Base-by-base conservation (phyloP, 805 yeast genomes). In the Ogataea parapolymorpha region DNA sequence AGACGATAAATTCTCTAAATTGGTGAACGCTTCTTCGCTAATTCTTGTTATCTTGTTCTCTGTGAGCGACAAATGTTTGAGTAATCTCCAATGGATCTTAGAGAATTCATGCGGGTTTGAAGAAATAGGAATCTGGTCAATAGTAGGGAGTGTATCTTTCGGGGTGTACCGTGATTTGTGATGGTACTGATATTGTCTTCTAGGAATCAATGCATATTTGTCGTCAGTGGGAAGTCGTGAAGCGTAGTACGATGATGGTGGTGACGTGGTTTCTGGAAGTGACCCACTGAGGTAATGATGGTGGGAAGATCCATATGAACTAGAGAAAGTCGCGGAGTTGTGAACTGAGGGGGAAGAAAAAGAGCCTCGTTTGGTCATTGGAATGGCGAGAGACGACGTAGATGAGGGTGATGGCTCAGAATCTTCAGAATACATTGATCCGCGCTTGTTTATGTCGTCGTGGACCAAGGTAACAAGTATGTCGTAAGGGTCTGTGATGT, bases 401-500 rank as follows among this genome's bases (percentile, higher is more conserved):
- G 46, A 37, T 6, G 52, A n/a, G 13, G 49, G 45, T 9, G 49
- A 44, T 8, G 44, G 39, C 7, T 45, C 56, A 2, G 50, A 33
- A 12, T 52, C 58, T 6, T 53, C 60, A 3, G 51, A 46, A 18
- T 51, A 51, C 10, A 35, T 42, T 3, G 56, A 48, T 4, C 61
- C 61, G 26, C 71, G 53, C 31, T 61, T 57, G 35, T 52, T 48
- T 14, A 50, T 48, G 49, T 79, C 83, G 27, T 78, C 82, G 27
- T 71, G 65, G 2, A 79, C 80, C 38, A 80, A 62, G 35, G 72
- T 67, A 31, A 71, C 67, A 25, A 78, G 56, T 3, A 80, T 55
- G 46, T 80, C 85, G 6, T 67, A 67, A 6, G 80, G 72, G 51
- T 74, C 79, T 29, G 65, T 63, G 9, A 80, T 58, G 45, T 72